These are phyloP conservation scores for Hibiscus trionum DNA, from an alignment of 345 rosid species.

Conservation along the genomic window DNA sequence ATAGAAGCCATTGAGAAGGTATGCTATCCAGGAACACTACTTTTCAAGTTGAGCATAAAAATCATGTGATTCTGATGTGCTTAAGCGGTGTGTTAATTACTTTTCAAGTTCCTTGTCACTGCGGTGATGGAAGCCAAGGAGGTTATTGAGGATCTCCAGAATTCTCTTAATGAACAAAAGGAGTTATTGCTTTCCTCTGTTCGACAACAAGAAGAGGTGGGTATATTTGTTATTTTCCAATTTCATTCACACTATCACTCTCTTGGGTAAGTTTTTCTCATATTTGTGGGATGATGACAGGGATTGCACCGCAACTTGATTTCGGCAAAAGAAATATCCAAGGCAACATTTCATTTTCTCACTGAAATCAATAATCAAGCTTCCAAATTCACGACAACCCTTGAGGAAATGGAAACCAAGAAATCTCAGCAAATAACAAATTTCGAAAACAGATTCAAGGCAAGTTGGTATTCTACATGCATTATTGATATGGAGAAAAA, in stretches of 20 bases:
- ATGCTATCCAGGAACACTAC: conserved; percentile 10
- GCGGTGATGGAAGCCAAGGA: conserved; percentile 2
- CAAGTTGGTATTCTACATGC: conserved; percentile 13
- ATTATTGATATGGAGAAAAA: not conserved
- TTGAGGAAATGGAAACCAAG: conserved; percentile 48
- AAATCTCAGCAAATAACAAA: conserved; percentile 39
- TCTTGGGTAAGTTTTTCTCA: conserved; percentile 1
- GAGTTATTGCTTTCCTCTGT: conserved; percentile 47
- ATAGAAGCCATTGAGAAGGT: conserved; percentile 22
- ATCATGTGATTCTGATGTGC: not conserved
- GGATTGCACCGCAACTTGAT: conserved; percentile 47
- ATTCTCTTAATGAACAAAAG: conserved; percentile 41
- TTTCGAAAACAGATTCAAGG: conserved; percentile 62
- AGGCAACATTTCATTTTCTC: conserved; percentile 45
- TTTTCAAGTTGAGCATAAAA: not conserved
- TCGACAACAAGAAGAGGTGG: conserved; percentile 65
- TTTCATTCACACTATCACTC: conserved; percentile 7
- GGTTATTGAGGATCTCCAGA: no score
- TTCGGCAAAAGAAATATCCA: conserved; percentile 54
- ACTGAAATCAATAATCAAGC: conserved; percentile 56
- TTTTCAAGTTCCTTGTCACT: conserved; percentile 47
- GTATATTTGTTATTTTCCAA: not conserved
- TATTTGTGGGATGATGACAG: conserved; percentile 22
- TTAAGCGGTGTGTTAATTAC: not conserved
- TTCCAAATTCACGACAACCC: conserved; percentile 29